phyloP scores from a whole-genome alignment of 2,329 filamentous ascomycete species.

The Aspergillus bombycis region DNA sequence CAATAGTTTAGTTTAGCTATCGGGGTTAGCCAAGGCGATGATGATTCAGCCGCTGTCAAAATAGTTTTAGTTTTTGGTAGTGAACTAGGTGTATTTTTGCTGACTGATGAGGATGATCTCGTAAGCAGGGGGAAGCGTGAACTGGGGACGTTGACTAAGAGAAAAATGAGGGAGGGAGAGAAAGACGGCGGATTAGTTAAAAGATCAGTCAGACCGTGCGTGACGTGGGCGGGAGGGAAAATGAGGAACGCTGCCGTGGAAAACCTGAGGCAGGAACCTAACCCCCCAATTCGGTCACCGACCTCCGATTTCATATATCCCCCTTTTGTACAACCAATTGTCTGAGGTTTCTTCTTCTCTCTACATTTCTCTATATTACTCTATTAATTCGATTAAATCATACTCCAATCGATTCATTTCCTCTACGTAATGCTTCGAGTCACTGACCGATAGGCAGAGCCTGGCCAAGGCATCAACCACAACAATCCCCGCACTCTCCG shows the following conservation, averaged over 20 bases:
- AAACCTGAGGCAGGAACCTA: neutral
- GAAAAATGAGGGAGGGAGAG: constrained; percentile 8
- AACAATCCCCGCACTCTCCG: neutral
- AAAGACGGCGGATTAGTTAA: constrained; percentile 22
- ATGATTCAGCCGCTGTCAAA: constrained; percentile 7
- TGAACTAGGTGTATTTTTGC: constrained; percentile 4
- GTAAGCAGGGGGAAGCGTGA: constrained; percentile 24
- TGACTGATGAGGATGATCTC: constrained; percentile 25
- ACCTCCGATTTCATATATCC: neutral
- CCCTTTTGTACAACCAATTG: too few relatives aligned
- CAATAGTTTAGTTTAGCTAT: constrained; percentile 25
- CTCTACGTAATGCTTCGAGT: neutral
- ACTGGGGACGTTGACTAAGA: neutral
- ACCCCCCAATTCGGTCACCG: neutral
- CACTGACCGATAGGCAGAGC: neutral
- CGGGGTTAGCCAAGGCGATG: constrained; percentile 8
- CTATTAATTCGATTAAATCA: too few relatives aligned
- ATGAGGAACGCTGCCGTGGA: neutral
- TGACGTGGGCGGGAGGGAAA: constrained; percentile 8
- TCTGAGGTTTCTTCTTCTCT: too few relatives aligned
- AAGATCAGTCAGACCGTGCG: constrained; percentile 21
- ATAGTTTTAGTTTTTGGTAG: constrained; percentile 9
- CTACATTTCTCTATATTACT: too few relatives aligned
- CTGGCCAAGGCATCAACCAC: neutral
- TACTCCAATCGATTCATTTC: neutral